Evolutionary conservation across 1,284 basidiomycete species (phyloP).

Genomic region (Rhodotorula sp.): DNA sequence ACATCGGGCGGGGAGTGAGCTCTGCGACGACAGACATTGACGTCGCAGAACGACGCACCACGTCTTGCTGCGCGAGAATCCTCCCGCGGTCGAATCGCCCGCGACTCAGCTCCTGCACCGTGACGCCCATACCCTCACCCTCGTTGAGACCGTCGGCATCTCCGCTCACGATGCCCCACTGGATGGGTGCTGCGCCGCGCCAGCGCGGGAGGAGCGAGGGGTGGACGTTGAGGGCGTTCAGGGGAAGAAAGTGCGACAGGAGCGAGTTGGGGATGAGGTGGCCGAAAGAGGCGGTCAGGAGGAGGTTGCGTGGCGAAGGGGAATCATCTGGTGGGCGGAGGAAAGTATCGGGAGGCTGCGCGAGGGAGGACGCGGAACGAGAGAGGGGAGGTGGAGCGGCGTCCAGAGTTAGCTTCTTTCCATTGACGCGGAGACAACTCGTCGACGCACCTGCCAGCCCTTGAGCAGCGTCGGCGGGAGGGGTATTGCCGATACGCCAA

Average conservation of each 20-base stretch:
- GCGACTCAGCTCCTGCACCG: conserved; percentile 57
- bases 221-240: conserved; percentile 82
- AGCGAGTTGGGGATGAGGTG: conserved; percentile 73
- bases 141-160: conserved; percentile 55
- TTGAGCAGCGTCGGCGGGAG: conserved; percentile 35
- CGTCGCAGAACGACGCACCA: conserved; percentile 46
- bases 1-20: not conserved
- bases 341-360: not conserved
- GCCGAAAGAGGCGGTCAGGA: conserved; percentile 91
- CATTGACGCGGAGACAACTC: too few species aligned
- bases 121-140: conserved; percentile 64
- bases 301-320: conserved; percentile 51
- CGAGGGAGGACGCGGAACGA: not conserved
- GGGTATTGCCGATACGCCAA: conserved; percentile 19
- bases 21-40: not conserved
- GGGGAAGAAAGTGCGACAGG: conserved; percentile 65
- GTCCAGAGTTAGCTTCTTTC: too few species aligned
- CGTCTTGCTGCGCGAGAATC: conserved; percentile 48
- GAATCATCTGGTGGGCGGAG: not conserved
- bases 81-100: conserved; percentile 54
- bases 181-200: conserved; percentile 89
- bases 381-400: not conserved
- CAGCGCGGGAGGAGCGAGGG: conserved; percentile 86
- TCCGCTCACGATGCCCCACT: conserved; percentile 70
- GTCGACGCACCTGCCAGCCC: conserved; percentile 25